phyloP scores from a whole-genome alignment of 2,329 filamentous ascomycete genomes.

The Colletotrichum navitas region DNA sequence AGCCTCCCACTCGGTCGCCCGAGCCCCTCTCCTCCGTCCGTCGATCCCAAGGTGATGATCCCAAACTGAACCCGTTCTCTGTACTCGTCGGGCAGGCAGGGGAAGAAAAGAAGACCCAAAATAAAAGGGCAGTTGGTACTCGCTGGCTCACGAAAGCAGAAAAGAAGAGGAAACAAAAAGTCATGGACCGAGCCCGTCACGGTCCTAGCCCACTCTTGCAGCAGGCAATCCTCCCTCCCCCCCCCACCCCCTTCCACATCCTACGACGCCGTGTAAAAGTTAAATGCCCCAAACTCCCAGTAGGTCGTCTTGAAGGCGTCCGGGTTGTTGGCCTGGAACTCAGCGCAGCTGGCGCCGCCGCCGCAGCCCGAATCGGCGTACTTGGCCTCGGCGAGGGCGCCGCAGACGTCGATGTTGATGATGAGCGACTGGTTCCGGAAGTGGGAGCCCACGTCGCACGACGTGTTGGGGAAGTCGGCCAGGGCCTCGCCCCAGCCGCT shows the following conservation, averaged over 20 bases:
- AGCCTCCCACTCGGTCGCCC: not conserved
- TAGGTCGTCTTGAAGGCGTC: slow-evolving; percentile 69
- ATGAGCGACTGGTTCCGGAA: slow-evolving; percentile 76
- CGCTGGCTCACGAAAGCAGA: not conserved
- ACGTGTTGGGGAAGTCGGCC: slow-evolving; percentile 74
- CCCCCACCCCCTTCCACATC: not conserved
- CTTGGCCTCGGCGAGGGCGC: slow-evolving; percentile 63
- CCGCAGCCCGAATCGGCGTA: slow-evolving; percentile 62
- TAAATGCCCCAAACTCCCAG: slow-evolving; percentile 74
- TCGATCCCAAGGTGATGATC: not conserved
- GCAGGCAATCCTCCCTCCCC: not conserved
- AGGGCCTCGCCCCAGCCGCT: slow-evolving; percentile 71
- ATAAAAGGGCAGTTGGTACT: not conserved
- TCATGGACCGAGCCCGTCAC: slow-evolving; percentile 8
- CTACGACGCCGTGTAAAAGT: slow-evolving; percentile 62
- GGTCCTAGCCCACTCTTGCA: slow-evolving; percentile 8
- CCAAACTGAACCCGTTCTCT: too few relatives aligned
- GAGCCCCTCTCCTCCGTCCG: too few relatives aligned
- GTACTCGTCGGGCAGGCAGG: not conserved
- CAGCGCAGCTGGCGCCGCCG: slow-evolving; percentile 62
- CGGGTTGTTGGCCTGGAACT: slow-evolving; percentile 70
- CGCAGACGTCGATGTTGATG: slow-evolving; percentile 75
- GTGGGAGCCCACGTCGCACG: slow-evolving; percentile 69
- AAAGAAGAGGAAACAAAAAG: not conserved
- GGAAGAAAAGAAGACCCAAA: too few relatives aligned